Evolutionary conservation across 495 filamentous ascomycete species (phyloP), one percentile per base, ranked within the genome.

Genomic region (Xylaria castorea): DNA sequence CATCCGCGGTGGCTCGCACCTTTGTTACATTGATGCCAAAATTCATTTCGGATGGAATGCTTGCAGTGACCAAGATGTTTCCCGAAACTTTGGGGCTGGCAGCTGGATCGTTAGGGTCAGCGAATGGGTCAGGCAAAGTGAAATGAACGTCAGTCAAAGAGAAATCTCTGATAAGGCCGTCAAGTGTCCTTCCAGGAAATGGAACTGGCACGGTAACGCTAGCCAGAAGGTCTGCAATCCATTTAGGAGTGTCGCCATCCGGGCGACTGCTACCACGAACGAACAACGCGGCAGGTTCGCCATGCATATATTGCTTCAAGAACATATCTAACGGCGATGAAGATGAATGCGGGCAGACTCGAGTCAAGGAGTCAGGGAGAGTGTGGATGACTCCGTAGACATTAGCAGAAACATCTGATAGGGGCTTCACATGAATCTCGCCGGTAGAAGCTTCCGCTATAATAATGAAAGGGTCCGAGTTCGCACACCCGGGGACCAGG

Each of bases 241-340:
- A 99, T 34, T 82, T 82, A 2, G 96, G 95, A 0, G 92, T 92
- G 22, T 88, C 85, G 18, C 83, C 75, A 32, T 81, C 85, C n/a
- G 92, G 89, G 38, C 89, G 80, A 64, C 89, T 86, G 32, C 92
- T 91, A 38, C 95, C 95, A 65, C 85, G 92, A 46, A 98, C 89
- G 78, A 92, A 95, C 8, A 98, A 85, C 0, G 89, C 94, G 3
- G 91, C 92, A 44, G 91, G 84, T 34, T 91, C 83, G 51, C 94
- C 94, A 71, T 93, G 88, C 64, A 98, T 89, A 79, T 96, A 99
- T 69, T 89, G 89, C 20, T 88, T 89, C 36, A 99, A 85, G 22
- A 99, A 83, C n/a, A 88, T 82, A 76, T 99, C 96, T 66, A 99
- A 84, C 1, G 96, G 95, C 0, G 96, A 98, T 16, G 87, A 89